phyloP scores from a whole-genome alignment of 176 grass and related monocot genomes.

The Phoenix roebelenii region DNA sequence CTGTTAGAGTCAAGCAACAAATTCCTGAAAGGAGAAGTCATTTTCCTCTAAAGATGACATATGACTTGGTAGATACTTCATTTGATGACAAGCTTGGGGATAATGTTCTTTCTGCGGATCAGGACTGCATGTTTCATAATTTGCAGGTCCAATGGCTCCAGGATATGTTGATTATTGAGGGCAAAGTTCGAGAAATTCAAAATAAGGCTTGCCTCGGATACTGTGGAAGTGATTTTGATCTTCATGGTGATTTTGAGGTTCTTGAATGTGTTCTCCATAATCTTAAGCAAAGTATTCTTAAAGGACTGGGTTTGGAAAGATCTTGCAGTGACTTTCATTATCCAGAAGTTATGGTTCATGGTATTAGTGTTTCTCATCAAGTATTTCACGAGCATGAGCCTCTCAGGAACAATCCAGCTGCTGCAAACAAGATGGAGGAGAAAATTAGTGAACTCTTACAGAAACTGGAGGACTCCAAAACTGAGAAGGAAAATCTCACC shows the following conservation, averaged over 20 bases:
- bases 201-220: constrained; percentile 70
- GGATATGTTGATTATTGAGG: constrained; percentile 60
- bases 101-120: constrained; percentile 24
- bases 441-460: constrained; percentile 86
- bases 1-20: constrained; percentile 37
- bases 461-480: constrained; percentile 91
- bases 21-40: constrained; percentile 23
- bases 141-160: constrained; percentile 54
- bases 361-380: constrained; percentile 14
- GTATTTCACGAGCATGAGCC: constrained; percentile 23
- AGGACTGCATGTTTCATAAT: constrained; percentile 23
- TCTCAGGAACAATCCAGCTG: constrained; percentile 34
- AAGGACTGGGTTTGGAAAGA: constrained; percentile 10
- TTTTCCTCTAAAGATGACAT: constrained; percentile 3
- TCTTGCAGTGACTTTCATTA: constrained; percentile 4
- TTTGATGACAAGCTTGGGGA: constrained; percentile 21
- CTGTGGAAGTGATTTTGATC: constrained; percentile 67
- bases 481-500: constrained; percentile 75
- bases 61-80: constrained; percentile 14
- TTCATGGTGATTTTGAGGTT: constrained; percentile 63
- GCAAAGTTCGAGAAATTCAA: constrained; percentile 80
- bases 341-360: constrained; percentile 25
- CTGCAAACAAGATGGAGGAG: constrained; percentile 55
- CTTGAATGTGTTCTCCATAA: constrained; percentile 60
- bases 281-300: constrained; percentile 54